These are phyloP conservation scores for Termitomyces sp. DNA, from an alignment of 768 basidiomycete genomes.

Conservation along the genomic window DNA sequence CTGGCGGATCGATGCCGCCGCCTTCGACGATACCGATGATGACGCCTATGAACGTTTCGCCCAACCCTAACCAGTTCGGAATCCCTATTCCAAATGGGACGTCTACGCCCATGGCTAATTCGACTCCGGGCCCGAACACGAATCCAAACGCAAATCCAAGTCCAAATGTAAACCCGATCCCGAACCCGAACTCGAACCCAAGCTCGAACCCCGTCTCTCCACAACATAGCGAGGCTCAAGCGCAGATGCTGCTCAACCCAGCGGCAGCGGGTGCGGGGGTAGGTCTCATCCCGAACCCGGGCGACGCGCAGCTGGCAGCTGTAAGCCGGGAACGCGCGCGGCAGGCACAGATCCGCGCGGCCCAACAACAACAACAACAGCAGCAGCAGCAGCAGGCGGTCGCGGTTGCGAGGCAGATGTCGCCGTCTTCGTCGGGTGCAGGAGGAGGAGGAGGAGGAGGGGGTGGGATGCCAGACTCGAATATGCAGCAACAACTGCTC, in stretches of 20 bases:
- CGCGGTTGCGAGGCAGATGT: constrained; percentile 34
- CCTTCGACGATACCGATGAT: constrained; percentile 24
- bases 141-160: not conserved
- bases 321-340: constrained; percentile 28
- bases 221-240: constrained; percentile 12
- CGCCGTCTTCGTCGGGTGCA: constrained; percentile 29
- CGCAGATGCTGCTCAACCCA: constrained; percentile 10
- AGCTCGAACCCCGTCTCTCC: constrained; percentile 19
- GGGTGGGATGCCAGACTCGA: constrained; percentile 13
- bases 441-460: too few relatives aligned
- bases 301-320: constrained; percentile 33
- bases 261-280: not conserved
- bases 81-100: constrained; percentile 10
- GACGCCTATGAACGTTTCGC: not conserved
- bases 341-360: constrained; percentile 32
- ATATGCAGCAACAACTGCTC: constrained; percentile 36
- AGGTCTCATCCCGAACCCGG: constrained; percentile 17
- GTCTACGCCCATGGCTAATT: not conserved
- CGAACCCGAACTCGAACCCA: not conserved
- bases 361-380: constrained; percentile 28
- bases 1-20: constrained; percentile 22
- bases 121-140: not conserved
- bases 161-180: not conserved
- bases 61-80: constrained; percentile 7
- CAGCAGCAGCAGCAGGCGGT: constrained; percentile 18